Evolutionary conservation across 1,139 yeast species (phyloP), one percentile per base, ranked within the genome.

Genomic region (Debaryomyces sp.): DNA sequence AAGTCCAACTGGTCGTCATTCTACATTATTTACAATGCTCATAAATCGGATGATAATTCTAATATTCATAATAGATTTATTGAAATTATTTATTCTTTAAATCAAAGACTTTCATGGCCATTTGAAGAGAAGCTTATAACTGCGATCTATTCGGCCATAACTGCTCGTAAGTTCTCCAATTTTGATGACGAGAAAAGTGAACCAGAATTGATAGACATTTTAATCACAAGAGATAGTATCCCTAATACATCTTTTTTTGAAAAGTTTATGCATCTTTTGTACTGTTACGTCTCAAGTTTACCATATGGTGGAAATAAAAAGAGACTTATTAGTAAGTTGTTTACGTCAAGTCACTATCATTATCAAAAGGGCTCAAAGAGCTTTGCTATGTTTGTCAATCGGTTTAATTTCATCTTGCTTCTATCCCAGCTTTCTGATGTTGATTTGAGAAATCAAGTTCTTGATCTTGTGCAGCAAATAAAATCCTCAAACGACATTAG

Each of bases 201-300:
- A 4, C 71, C 73, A 1, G 61, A 59, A 6, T 43, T 69, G 2
- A 44, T 75, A 12, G 66, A 66, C 0, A 53, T 48, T 23, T 57
- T 75, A 1, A 48, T 54, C 6, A 61, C 72, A 0, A 54, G 72
- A 41, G 60, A 63, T 42, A 77, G 71, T 47, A 59, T 76, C 3
- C 76, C 78, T 0, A 61, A 58, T 8, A 54, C 59, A 2, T 58
- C 75, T 1, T 70, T 70, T 45, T 74, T 76, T 50, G 79, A 74
- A 13, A 56, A 64, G 29, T 75, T 75, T 56, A 58, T 75, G 68
- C 66, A 65, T 22, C 57, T 76, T 21, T 50, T 75, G 9, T 73
- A 71, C 54, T 59, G 57, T 37, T 73, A 67, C 52, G 60, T 70
- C 4, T 71, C 77, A 0, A 64, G 65, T 4, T 54, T 73, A 23